Evolutionary conservation across 1,284 basidiomycete species (phyloP).

Genomic region (Acaromyces ingoldii): DNA sequence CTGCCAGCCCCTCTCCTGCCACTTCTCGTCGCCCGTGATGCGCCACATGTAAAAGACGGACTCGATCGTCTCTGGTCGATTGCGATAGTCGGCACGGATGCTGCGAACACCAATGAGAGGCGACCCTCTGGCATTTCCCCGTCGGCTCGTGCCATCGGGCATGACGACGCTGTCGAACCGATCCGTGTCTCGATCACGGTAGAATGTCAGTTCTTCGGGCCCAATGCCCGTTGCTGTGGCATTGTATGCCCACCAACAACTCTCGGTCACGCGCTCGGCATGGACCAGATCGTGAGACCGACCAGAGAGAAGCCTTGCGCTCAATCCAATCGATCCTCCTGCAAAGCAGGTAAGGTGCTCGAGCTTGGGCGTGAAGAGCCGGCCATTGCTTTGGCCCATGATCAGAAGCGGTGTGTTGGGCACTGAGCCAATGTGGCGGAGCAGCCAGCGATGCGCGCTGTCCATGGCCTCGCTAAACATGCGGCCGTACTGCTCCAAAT

Average conservation of each 20-base stretch:
- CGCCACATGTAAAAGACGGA: constrained; percentile 58
- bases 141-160: constrained; percentile 22
- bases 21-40: constrained; percentile 57
- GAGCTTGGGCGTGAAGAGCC: constrained; percentile 25
- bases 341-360: constrained; percentile 57
- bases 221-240: constrained; percentile 46
- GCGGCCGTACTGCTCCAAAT: constrained; percentile 53
- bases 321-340: constrained; percentile 59
- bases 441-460: constrained; percentile 53
- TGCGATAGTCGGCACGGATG: constrained; percentile 29
- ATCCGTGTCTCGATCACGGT: constrained; percentile 29
- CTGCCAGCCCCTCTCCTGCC: constrained; percentile 60
- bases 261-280: constrained; percentile 54
- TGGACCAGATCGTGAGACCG: constrained; percentile 53
- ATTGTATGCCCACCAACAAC: constrained; percentile 57
- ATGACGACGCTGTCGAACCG: constrained; percentile 26
- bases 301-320: constrained; percentile 53
- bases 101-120: constrained; percentile 44
- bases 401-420: constrained; percentile 52
- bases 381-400: constrained; percentile 21
- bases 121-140: constrained; percentile 29
- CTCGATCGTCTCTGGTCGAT: constrained; percentile 60
- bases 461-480: constrained; percentile 56
- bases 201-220: constrained; percentile 43
- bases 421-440: constrained; percentile 52